A percentile compares a stretch with the other conserved stretches of the same genome.
Conservation (phyloP, 148 eudicot genomes). For the Rhododendron mucronatum region DNA sequence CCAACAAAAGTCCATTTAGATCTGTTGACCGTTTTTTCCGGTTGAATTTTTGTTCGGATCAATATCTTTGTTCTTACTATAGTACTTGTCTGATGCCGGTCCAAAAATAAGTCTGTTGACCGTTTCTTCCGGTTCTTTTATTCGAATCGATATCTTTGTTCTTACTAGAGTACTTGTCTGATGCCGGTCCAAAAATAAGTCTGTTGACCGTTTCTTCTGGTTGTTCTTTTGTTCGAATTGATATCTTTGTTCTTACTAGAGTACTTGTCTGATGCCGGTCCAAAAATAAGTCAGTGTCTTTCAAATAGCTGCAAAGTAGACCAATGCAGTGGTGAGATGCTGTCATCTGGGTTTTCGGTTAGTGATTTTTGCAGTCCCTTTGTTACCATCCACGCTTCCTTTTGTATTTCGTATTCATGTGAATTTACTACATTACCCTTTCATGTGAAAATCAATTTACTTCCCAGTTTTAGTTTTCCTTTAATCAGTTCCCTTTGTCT, state of each 20-base stretch:
- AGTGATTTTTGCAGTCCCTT: background rate
- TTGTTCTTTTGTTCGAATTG: background rate
- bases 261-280: background rate
- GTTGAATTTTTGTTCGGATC: background rate
- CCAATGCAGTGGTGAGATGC: background rate
- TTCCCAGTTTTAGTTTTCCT: background rate
- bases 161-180: background rate
- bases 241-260: background rate
- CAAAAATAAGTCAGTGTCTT: background rate
- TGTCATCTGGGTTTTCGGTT: background rate
- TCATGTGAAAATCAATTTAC: background rate
- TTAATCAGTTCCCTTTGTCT: background rate
- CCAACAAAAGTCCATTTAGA: constrained; percentile 30
- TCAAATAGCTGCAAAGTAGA: background rate
- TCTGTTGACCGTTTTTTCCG: background rate
- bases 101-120: no score
- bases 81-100: background rate
- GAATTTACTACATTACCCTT: background rate
- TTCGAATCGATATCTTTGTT: background rate
- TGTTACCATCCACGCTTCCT: background rate
- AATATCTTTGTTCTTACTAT: background rate
- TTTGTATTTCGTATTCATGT: background rate
- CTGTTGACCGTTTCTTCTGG: background rate
- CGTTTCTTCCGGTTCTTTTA: background rate
- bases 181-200: background rate